phyloP scores from a whole-genome alignment of 768 basidiomycete species.

The Kwoniella bestiolae region DNA sequence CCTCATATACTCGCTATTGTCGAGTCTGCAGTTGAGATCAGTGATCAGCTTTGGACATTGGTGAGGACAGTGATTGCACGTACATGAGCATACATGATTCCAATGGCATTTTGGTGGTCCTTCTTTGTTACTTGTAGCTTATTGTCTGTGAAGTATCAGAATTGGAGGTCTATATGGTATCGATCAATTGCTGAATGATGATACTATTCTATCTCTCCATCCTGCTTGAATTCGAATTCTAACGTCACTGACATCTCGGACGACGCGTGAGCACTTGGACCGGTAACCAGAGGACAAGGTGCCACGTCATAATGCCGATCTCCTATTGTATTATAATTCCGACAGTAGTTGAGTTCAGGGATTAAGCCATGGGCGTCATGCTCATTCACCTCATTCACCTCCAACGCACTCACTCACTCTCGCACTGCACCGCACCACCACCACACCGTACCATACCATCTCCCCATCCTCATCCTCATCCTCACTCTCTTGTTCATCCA shows the following conservation, averaged over 20 bases:
- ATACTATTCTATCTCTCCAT: no score
- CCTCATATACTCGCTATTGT: conserved; percentile 95
- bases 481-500: conserved; percentile 13
- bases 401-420: no score
- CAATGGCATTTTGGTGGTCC: conserved; percentile 71
- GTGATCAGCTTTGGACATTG: conserved; percentile 14
- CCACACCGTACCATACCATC: not conserved
- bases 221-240: not conserved
- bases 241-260: not conserved
- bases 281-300: not conserved
- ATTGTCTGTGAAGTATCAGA: not conserved
- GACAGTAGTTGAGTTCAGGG: conserved; percentile 11
- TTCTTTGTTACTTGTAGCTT: not conserved
- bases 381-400: not conserved
- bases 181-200: no score
- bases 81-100: conserved; percentile 95
- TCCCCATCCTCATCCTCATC: not conserved
- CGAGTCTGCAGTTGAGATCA: conserved; percentile 61
- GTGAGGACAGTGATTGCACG: conserved; percentile 16
- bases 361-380: conserved; percentile 21
- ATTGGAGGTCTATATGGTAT: not conserved
- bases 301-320: conserved; percentile 27
- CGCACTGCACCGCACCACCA: conserved; percentile 8
- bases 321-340: not conserved
- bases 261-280: conserved; percentile 6